Base-by-base conservation (phyloP, 352 stramenopile genomes). In the Phytophthora podocarpi region DNA sequence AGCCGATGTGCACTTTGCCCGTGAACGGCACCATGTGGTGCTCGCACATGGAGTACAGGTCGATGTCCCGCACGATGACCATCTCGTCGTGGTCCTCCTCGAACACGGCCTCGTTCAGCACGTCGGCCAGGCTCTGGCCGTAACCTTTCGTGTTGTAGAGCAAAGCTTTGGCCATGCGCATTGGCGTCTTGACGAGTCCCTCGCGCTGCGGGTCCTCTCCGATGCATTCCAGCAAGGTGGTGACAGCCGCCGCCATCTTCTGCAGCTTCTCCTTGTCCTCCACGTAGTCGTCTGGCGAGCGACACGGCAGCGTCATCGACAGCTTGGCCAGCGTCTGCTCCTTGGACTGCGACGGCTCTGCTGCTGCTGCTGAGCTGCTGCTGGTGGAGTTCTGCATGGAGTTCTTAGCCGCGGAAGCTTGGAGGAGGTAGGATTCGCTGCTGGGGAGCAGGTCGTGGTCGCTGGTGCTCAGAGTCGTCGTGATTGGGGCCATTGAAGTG, bases 1-100 rank as follows among this genome's bases (percentile, higher is more conserved):
- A 97, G 6, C 88, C 91, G 50, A 97, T 97, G 76, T 98, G 90
- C 28, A 96, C 91, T 48, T 98, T 98, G 50, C 98, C 98, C n/a
- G 88, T 96, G 76, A 99, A 99, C 18, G 98, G 98, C 40, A 99
- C 91, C 92, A 99, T 98, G 75, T 99, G 98, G 84, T 99, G 98
- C 77, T 99, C 98, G 68, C 98, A 99, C 74, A 99, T 90, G 62
- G 87, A 98, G 79, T 98, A 97, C 41, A 99, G 91, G 62, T 99
- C 95, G 78, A 99, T 99, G 78, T 99, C 96, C 57, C 96, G 94
- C 10, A 99, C 97, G 47, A 99, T 96, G 16, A 99, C 97, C 94
- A 99, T 99, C 72, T 99, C 97, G 64, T 98, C 89, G 69, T 99
- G 93, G 74, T 99, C 93, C 71, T 98, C 96, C 30, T 98, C 91